Evolutionary conservation across 805 yeast genomes (phyloP).

Genomic region (Yamadazyma akitaensis): DNA sequence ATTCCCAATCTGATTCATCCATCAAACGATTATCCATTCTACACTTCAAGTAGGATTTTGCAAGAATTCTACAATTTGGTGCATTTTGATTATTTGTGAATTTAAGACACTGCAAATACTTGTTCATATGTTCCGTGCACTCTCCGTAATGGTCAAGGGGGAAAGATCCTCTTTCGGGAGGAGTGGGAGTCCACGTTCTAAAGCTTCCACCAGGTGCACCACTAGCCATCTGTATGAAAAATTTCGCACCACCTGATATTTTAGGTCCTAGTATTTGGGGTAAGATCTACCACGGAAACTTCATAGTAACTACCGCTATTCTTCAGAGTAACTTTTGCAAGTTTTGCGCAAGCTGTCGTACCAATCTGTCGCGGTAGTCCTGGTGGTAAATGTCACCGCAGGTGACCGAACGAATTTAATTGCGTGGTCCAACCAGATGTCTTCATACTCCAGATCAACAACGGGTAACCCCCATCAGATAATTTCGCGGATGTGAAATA

Average conservation of each 20-base stretch:
- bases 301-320: no score
- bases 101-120: slow-evolving; percentile 75
- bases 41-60: slow-evolving; percentile 78
- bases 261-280: no score
- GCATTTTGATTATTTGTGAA: slow-evolving; percentile 80
- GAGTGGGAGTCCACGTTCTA: slow-evolving; percentile 65
- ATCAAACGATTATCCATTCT: slow-evolving; percentile 72
- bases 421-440: no score
- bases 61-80: slow-evolving; percentile 82
- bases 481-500: background rate
- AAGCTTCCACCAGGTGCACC: slow-evolving; percentile 38
- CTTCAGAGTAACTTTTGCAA: no score
- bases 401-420: no score
- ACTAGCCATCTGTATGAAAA: slow-evolving; percentile 25
- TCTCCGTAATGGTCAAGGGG: slow-evolving; percentile 89
- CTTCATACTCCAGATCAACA: no score
- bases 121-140: slow-evolving; percentile 70
- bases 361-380: no score
- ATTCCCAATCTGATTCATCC: slow-evolving; percentile 43
- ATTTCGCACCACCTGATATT: background rate
- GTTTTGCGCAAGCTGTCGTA: no score
- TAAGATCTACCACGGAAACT: no score
- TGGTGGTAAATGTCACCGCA: no score
- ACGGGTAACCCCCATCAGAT: background rate
- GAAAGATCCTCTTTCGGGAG: slow-evolving; percentile 96